A percentile compares a stretch with the other conserved stretches of the same genome.
Conservation (phyloP, 306 rosid genomes). For the Gleditsia sinensis region DNA sequence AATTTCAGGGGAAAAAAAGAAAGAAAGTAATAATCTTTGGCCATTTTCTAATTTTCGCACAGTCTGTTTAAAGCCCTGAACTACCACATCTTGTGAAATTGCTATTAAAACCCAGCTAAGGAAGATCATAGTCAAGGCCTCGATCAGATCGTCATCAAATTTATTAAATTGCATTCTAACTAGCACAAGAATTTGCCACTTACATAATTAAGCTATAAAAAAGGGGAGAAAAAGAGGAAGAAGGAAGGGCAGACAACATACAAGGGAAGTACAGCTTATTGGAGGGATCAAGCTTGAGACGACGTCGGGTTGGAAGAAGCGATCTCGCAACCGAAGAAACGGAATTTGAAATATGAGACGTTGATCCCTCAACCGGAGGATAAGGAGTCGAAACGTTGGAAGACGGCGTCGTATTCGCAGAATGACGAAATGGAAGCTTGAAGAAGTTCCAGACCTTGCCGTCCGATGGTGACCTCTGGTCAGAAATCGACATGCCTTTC, state of each 20-base stretch:
- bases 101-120: background rate
- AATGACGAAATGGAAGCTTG: slow-evolving; percentile 70
- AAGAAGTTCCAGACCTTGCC: slow-evolving; percentile 87
- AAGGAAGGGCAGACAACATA: slow-evolving; percentile 30
- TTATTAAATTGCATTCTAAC: slow-evolving; percentile 12
- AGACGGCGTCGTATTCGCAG: slow-evolving; percentile 53
- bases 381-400: slow-evolving; percentile 15
- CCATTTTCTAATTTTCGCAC: background rate
- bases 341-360: slow-evolving; percentile 50
- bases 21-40: background rate
- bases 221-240: background rate
- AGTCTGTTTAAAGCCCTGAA: slow-evolving; percentile 9
- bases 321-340: slow-evolving; percentile 92
- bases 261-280: slow-evolving; percentile 91
- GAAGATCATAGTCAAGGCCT: background rate
- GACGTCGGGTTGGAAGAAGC: slow-evolving; percentile 85
- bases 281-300: slow-evolving; percentile 95
- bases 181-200: background rate
- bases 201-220: background rate
- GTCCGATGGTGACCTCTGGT: slow-evolving; percentile 70
- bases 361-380: slow-evolving; percentile 52
- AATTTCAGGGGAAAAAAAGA: background rate
- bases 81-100: background rate
- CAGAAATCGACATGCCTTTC: slow-evolving; percentile 63
- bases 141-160: slow-evolving; percentile 24